Percentiles rank a stretch among this genome's conserved stretches.
phyloP scores from a whole-genome alignment of 129 eudicot species.

The Oenanthe sinensis region DNA sequence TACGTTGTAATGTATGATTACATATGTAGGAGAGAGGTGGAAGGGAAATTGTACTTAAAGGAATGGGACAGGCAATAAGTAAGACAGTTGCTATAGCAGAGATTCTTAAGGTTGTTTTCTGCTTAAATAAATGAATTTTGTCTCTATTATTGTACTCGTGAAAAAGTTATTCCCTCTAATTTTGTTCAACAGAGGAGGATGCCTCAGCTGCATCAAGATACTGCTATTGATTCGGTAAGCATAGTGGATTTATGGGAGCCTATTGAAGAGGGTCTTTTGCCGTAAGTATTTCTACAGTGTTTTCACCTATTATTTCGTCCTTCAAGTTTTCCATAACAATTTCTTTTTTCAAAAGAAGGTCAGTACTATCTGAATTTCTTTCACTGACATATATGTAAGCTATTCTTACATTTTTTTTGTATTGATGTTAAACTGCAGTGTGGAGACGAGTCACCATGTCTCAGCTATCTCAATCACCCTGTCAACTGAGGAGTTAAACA shows the following conservation, averaged over 20 bases:
- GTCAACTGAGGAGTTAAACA: constrained; percentile 79
- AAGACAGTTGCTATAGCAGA: constrained; percentile 90
- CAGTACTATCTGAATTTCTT: background rate
- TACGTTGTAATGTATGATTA: background rate
- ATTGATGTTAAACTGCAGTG: constrained; percentile 37
- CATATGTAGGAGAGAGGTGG: constrained; percentile 53
- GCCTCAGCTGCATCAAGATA: constrained; percentile 76
- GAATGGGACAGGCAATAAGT: constrained; percentile 96
- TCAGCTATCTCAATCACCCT: constrained; percentile 89
- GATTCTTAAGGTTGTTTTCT: constrained; percentile 51
- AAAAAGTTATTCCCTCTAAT: constrained; percentile 10
- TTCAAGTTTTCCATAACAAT: background rate
- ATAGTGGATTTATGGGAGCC: constrained; percentile 89
- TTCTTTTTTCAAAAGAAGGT: background rate
- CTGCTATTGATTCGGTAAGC: constrained; percentile 77
- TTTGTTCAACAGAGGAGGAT: constrained; percentile 57
- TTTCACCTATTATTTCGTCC: background rate
- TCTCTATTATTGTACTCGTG: background rate
- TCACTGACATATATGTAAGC: background rate
- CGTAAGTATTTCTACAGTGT: constrained; percentile 45
- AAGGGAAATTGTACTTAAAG: constrained; percentile 80
- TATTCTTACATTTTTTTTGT: constrained; percentile 1
- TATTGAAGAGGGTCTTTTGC: constrained; percentile 89
- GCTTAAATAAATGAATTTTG: background rate
- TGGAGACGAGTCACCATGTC: constrained; percentile 95